Conservation (phyloP, 768 basidiomycete genomes). For the Trametes meyenii region DNA sequence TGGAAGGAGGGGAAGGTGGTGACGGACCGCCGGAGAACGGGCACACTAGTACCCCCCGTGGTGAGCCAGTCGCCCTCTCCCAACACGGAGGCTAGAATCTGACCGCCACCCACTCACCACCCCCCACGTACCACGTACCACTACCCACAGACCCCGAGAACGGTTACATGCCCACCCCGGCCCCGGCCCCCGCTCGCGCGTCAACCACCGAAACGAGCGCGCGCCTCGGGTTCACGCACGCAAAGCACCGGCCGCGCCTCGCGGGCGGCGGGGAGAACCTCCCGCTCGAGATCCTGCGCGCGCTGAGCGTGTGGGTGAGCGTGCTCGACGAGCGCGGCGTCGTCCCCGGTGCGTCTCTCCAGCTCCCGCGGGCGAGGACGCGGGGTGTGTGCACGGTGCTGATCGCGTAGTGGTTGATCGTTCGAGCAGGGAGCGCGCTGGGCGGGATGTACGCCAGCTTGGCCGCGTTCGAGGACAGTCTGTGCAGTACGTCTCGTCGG, state of each 20-base stretch:
- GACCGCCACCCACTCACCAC: no score
- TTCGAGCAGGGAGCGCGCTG: conserved; percentile 46
- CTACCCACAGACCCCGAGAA: no score
- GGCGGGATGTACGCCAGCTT: conserved; percentile 53
- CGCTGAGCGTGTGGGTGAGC: conserved; percentile 60
- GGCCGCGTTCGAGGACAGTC: conserved; percentile 55
- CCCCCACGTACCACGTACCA: no score
- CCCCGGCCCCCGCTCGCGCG: neutral
- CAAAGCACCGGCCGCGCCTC: conserved; percentile 37
- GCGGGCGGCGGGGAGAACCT: conserved; percentile 55
- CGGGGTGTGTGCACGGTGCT: no score
- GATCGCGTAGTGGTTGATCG: no score
- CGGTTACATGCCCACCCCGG: no score
- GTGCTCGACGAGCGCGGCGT: conserved; percentile 60
- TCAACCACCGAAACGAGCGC: neutral
- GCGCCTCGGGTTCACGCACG: conserved; percentile 20
- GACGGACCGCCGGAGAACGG: no score
- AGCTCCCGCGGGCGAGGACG: no score
- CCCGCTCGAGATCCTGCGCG: conserved; percentile 57
- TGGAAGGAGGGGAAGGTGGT: conserved; percentile 4
- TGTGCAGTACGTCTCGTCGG: conserved; percentile 45
- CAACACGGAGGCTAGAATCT: no score
- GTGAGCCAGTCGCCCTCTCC: no score
- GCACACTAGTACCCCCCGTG: no score
- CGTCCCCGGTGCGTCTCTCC: conserved; percentile 49